Percentiles rank a stretch among this genome's conserved stretches.
These are phyloP conservation scores for Scutellaria minor DNA, from an alignment of 257 asterid species.

Conservation along the genomic window DNA sequence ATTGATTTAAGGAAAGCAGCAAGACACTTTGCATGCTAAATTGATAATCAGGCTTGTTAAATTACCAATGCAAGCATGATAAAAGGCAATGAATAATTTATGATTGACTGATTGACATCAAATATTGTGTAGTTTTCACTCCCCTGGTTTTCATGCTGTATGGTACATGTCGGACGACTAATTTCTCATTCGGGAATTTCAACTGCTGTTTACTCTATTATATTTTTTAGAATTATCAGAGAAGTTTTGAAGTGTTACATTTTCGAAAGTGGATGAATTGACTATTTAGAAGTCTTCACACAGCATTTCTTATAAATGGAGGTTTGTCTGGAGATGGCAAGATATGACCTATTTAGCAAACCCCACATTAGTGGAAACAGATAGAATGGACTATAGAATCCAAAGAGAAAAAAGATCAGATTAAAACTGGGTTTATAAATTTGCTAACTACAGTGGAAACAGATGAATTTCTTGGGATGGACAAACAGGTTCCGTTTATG, in stretches of 20 bases:
- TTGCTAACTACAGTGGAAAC: not conserved
- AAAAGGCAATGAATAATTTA: not conserved
- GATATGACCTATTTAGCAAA: not conserved
- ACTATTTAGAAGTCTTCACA: not conserved
- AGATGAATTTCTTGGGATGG: not conserved
- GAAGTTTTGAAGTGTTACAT: not conserved
- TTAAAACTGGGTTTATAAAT: slow-evolving; percentile 7
- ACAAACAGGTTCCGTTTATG: not conserved
- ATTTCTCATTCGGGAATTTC: not conserved
- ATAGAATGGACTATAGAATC: not conserved
- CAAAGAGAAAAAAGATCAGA: not conserved
- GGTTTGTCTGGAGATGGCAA: not conserved
- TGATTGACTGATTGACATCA: not conserved
- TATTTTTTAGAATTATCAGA: not conserved
- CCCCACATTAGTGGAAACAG: too few species aligned
- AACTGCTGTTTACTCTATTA: not conserved
- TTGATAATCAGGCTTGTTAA: not conserved
- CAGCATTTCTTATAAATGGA: slow-evolving; percentile 7
- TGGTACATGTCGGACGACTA: not conserved
- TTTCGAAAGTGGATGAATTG: not conserved
- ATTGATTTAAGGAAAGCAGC: not conserved
- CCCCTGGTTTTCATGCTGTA: not conserved
- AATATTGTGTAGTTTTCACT: not conserved
- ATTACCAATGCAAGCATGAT: not conserved
- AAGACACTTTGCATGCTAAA: not conserved